A percentile compares a stretch with the other conserved stretches of the same genome.
Conservation (phyloP, 306 rosid genomes). For the Prunus campanulata region DNA sequence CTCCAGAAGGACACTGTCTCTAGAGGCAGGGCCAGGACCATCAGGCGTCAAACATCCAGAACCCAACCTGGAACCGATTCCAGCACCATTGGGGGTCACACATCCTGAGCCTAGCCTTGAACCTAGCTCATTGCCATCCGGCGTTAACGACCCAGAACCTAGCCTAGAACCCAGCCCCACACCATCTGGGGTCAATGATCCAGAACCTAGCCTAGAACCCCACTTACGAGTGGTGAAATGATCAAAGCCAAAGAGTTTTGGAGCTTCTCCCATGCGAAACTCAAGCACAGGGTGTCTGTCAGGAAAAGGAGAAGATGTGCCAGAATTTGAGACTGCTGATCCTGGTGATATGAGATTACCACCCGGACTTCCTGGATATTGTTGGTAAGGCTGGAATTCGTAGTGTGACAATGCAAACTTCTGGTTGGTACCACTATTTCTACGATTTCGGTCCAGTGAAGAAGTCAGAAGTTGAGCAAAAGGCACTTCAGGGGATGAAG, state of each 20-base stretch:
- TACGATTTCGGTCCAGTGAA: conserved; percentile 64
- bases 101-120: conserved; percentile 84
- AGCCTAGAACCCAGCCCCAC: conserved; percentile 71
- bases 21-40: conserved; percentile 47
- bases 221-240: conserved; percentile 69
- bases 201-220: conserved; percentile 88
- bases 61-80: conserved; percentile 59
- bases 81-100: conserved; percentile 80
- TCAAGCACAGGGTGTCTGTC: conserved; percentile 71
- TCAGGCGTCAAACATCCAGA: conserved; percentile 55
- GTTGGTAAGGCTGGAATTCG: conserved; percentile 87
- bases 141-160: conserved; percentile 86
- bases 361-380: conserved; percentile 91
- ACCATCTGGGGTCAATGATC: conserved; percentile 86
- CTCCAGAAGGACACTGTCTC: conserved; percentile 32
- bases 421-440: conserved; percentile 50
- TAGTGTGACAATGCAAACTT: conserved; percentile 70
- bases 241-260: conserved; percentile 72
- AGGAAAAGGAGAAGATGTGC: conserved; percentile 87
- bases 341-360: conserved; percentile 91
- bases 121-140: conserved; percentile 67
- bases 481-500: conserved; percentile 98
- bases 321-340: conserved; percentile 85
- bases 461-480: conserved; percentile 93
- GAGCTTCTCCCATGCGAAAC: conserved; percentile 69